phyloP scores from a whole-genome alignment of 768 basidiomycete species.

The Psilocybe tampanensis region DNA sequence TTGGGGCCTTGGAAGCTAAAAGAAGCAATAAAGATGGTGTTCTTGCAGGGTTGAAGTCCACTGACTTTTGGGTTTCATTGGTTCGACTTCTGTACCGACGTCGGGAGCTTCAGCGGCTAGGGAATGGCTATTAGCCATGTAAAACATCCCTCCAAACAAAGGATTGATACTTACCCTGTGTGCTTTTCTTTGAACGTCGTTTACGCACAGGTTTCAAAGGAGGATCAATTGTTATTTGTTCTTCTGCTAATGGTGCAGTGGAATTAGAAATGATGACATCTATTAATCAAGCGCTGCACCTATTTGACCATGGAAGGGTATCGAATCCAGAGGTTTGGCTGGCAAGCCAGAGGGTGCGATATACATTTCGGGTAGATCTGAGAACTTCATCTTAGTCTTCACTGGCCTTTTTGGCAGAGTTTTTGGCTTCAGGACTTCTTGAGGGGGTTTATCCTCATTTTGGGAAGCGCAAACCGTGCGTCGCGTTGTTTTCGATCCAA shows the following conservation, averaged over 20 bases:
- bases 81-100: neutral
- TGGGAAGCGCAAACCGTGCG: neutral
- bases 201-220: conserved; percentile 1
- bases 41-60: neutral
- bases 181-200: neutral
- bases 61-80: conserved; percentile 1
- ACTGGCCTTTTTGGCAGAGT: conserved; percentile 7
- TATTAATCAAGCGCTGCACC: neutral
- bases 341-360: conserved; percentile 43
- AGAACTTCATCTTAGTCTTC: conserved; percentile 45
- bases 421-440: neutral
- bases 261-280: neutral
- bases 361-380: conserved; percentile 58
- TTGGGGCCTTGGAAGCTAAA: conserved; percentile 15
- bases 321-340: conserved; percentile 45
- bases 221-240: neutral
- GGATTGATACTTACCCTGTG: neutral
- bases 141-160: neutral
- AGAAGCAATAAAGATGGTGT: neutral
- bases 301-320: conserved; percentile 18
- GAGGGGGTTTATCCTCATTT: neutral
- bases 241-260: neutral
- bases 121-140: neutral
- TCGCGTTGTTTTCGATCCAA: conserved; percentile 1
- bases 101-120: neutral